Evolutionary conservation across 352 stramenopile species (phyloP).

Genomic region (Pythium brachiatum): DNA sequence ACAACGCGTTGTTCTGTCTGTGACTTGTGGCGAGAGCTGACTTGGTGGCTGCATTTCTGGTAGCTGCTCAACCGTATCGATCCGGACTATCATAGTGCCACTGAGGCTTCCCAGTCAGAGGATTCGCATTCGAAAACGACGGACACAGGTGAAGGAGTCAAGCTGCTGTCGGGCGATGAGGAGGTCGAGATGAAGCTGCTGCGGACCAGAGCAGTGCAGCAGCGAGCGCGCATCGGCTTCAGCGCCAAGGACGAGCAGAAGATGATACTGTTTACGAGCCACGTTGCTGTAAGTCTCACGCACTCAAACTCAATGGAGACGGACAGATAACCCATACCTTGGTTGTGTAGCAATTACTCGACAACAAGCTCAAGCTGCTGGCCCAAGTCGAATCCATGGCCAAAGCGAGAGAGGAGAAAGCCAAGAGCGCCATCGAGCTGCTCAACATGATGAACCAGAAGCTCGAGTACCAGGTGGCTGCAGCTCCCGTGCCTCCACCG

Average conservation of each 20-base stretch:
- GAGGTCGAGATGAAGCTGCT: constrained; percentile 39
- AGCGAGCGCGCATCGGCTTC: constrained; percentile 33
- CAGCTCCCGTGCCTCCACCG: background rate
- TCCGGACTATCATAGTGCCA: constrained; percentile 6
- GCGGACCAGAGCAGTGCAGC: constrained; percentile 31
- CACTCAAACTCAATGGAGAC: background rate
- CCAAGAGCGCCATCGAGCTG: constrained; percentile 49
- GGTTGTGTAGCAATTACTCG: constrained; percentile 39
- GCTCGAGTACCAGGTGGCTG: constrained; percentile 23
- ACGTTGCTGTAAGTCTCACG: constrained; percentile 30
- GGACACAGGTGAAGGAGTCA: background rate
- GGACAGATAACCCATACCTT: background rate
- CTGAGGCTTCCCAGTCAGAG: background rate
- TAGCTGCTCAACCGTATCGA: constrained; percentile 60
- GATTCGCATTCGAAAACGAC: background rate
- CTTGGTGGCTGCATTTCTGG: background rate
- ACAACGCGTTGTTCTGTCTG: no score
- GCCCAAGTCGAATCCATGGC: constrained; percentile 33
- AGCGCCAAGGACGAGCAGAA: constrained; percentile 64
- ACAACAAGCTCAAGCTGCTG: constrained; percentile 45
- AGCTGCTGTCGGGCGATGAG: constrained; percentile 28
- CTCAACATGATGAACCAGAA: constrained; percentile 57
- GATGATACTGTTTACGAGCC: constrained; percentile 58
- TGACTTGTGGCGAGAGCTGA: background rate
- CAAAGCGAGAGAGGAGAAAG: constrained; percentile 43